These are phyloP conservation scores for Hanseniaspora pseudoguilliermondii DNA, from an alignment of 805 yeast genomes.

Conservation along the genomic window DNA sequence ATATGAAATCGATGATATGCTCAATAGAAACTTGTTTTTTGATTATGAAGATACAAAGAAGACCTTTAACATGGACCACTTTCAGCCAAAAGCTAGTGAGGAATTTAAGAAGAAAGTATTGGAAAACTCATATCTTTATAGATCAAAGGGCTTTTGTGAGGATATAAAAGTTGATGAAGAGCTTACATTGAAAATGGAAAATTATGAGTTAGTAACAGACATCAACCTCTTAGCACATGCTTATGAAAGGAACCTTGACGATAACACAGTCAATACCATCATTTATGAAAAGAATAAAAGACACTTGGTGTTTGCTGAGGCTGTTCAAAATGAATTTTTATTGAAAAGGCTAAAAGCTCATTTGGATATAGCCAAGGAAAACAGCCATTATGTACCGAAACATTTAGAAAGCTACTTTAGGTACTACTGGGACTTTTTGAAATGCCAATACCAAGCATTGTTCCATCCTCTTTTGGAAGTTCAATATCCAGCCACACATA, in stretches of 20 bases:
- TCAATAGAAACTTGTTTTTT: not conserved
- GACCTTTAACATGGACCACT: not conserved
- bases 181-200: not conserved
- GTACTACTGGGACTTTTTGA: not conserved
- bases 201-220: slow-evolving; percentile 1
- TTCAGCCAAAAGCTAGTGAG: not conserved
- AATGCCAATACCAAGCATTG: not conserved
- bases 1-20: not conserved
- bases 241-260: not conserved
- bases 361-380: not conserved
- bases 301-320: not conserved
- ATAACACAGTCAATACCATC: not conserved
- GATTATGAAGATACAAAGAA: not conserved
- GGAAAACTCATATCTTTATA: not conserved
- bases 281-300: slow-evolving; percentile 3
- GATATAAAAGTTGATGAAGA: not conserved
- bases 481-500: not conserved
- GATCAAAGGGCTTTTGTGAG: not conserved
- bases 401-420: not conserved
- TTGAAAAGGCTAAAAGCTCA: not conserved
- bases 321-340: not conserved
- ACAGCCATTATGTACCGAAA: not conserved
- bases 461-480: not conserved
- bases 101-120: not conserved
- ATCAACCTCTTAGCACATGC: not conserved